A percentile compares a stretch with the other conserved stretches of the same genome.
Evolutionary conservation across 2,329 filamentous ascomycete species (phyloP).

Genomic region (Macrophomina pseudophaseolina): DNA sequence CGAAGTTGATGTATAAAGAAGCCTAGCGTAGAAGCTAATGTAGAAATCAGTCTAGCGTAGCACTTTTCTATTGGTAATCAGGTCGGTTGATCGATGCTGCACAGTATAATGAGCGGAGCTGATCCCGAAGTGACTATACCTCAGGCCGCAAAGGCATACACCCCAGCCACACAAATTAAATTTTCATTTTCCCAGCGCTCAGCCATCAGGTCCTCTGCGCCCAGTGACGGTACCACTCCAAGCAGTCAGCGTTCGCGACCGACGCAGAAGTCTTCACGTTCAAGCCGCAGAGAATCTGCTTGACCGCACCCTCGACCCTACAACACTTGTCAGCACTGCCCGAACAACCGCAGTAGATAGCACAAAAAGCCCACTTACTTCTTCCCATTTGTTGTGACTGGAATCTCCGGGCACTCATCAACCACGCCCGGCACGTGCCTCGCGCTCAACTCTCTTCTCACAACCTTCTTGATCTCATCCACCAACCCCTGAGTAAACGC

Average conservation of each 20-base stretch:
- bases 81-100: no score
- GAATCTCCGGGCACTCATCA: conserved; percentile 83
- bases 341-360: neutral
- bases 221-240: conserved; percentile 90
- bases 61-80: no score
- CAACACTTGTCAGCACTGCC: neutral
- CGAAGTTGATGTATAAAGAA: no score
- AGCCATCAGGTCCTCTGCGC: conserved; percentile 32
- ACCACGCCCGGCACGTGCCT: conserved; percentile 87
- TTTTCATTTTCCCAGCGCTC: neutral
- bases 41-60: no score
- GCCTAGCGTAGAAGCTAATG: no score
- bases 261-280: conserved; percentile 88
- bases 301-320: conserved; percentile 91
- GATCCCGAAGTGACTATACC: no score
- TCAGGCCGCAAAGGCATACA: no score
- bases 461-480: conserved; percentile 66
- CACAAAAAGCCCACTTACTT: conserved; percentile 65
- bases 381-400: conserved; percentile 92
- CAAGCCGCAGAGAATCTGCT: conserved; percentile 90
- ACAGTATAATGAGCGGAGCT: no score
- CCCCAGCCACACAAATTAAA: no score
- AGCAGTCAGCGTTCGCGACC: conserved; percentile 86
- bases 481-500: conserved; percentile 64
- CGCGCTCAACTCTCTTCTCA: conserved; percentile 81